These are phyloP conservation scores for Cladosporium sp. DNA, from an alignment of 2,329 filamentous ascomycete species.

Conservation along the genomic window DNA sequence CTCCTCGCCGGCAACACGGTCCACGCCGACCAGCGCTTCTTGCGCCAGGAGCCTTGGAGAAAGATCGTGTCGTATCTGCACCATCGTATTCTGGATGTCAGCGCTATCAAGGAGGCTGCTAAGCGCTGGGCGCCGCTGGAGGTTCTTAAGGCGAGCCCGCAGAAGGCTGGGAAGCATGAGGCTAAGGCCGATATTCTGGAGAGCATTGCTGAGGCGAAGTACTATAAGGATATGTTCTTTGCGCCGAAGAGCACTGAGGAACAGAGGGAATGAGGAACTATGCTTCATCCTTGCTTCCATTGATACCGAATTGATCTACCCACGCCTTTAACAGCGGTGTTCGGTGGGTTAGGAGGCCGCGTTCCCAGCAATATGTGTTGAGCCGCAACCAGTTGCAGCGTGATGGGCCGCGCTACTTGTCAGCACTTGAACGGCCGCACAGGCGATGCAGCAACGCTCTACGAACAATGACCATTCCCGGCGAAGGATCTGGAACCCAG, in stretches of 20 bases:
- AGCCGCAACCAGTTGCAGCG: no score
- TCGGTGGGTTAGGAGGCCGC: no score
- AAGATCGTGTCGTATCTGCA: slow-evolving; percentile 72
- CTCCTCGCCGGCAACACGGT: slow-evolving; percentile 89
- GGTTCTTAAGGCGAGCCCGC: slow-evolving; percentile 58
- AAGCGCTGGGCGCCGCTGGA: slow-evolving; percentile 69
- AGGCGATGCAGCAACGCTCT: no score
- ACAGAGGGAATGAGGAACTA: no score
- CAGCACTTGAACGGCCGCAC: no score
- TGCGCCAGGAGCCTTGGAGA: slow-evolving; percentile 68
- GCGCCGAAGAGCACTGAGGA: slow-evolving; percentile 1
- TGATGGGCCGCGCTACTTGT: no score
- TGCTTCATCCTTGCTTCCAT: no score
- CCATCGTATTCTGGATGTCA: slow-evolving; percentile 89
- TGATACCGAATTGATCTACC: no score
- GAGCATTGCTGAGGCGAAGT: slow-evolving; percentile 86
- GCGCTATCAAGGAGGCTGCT: slow-evolving; percentile 84
- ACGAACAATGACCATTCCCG: no score
- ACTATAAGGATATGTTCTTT: slow-evolving; percentile 72
- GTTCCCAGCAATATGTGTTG: no score
- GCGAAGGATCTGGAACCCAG: no score
- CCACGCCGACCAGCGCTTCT: slow-evolving; percentile 80
- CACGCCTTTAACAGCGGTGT: no score
- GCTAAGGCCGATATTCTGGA: slow-evolving; percentile 88
- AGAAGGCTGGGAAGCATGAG: slow-evolving; percentile 73